These are phyloP conservation scores for Trebouxia gelatinosa DNA, from an alignment of 163 green algal genomes.

Conservation along the genomic window DNA sequence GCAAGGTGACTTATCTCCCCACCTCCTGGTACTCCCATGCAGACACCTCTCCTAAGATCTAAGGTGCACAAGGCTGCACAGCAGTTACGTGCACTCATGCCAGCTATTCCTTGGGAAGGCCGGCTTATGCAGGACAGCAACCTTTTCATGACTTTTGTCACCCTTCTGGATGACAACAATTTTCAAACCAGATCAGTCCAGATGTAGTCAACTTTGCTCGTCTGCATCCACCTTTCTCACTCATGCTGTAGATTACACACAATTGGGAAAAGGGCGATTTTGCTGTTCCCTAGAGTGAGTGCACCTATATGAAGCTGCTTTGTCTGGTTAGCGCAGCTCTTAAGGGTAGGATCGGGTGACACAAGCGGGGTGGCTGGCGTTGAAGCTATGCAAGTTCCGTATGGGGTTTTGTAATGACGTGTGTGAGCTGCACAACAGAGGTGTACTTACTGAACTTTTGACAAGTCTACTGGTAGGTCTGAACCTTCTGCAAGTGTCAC, in stretches of 20 bases:
- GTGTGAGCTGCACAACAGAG: too few species aligned
- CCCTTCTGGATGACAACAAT: neutral
- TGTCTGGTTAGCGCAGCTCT: too few species aligned
- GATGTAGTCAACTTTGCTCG: neutral
- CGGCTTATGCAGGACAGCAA: constrained; percentile 3
- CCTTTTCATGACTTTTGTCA: constrained; percentile 17
- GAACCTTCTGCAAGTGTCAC: too few species aligned
- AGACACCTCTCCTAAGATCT: neutral
- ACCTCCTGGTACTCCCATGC: constrained; percentile 18
- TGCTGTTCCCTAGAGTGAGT: too few species aligned
- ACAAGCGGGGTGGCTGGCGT: too few species aligned
- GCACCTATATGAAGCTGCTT: too few species aligned
- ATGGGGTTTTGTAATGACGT: too few species aligned
- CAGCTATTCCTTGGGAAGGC: constrained; percentile 5
- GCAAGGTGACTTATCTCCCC: constrained; percentile 21
- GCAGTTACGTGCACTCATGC: constrained; percentile 16
- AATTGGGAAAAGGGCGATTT: neutral
- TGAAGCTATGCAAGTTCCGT: too few species aligned
- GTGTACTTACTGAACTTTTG: too few species aligned
- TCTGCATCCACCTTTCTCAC: neutral
- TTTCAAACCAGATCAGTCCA: too few species aligned
- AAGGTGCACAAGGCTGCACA: constrained; percentile 15
- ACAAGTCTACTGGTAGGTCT: too few species aligned
- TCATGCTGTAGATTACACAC: neutral
- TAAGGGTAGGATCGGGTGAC: too few species aligned